Evolutionary conservation across 176 grass and related monocot species (phyloP).

Genomic region (Rhynchospora pubera): DNA sequence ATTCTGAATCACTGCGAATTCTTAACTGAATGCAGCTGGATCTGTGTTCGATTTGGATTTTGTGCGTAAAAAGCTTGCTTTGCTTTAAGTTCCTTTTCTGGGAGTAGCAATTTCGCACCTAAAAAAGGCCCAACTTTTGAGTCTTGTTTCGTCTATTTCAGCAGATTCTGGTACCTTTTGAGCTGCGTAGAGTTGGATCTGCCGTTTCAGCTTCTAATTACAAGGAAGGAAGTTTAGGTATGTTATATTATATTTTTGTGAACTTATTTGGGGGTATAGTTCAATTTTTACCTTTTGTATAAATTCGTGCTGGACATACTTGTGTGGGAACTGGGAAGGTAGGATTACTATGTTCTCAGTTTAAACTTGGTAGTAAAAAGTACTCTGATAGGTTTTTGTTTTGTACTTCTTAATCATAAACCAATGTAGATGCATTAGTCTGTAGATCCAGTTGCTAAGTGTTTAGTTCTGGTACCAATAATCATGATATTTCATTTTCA

Average conservation of each 20-base stretch:
- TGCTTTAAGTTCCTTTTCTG: neutral
- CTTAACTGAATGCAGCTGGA: slow-evolving; percentile 6
- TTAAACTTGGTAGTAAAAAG: neutral
- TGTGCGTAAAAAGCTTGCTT: neutral
- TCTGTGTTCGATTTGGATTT: slow-evolving; percentile 6
- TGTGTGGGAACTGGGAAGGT: neutral
- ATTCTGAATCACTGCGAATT: neutral
- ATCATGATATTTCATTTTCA: too few relatives aligned
- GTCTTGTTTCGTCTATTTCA: neutral
- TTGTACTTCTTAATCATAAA: neutral
- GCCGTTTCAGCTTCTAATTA: slow-evolving; percentile 2
- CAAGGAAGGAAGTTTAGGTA: neutral
- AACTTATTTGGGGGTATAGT: neutral
- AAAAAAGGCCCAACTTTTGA: neutral
- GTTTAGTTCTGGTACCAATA: neutral
- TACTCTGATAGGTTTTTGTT: neutral
- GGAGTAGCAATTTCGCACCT: neutral
- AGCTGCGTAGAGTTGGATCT: neutral
- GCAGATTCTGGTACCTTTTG: neutral
- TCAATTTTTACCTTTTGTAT: neutral
- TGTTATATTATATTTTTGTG: neutral
- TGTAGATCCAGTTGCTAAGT: neutral
- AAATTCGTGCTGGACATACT: neutral
- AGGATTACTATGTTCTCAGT: neutral
- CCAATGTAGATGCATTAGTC: neutral